Base-by-base conservation (phyloP, 1,284 basidiomycete genomes). In the Leccinum huronense region DNA sequence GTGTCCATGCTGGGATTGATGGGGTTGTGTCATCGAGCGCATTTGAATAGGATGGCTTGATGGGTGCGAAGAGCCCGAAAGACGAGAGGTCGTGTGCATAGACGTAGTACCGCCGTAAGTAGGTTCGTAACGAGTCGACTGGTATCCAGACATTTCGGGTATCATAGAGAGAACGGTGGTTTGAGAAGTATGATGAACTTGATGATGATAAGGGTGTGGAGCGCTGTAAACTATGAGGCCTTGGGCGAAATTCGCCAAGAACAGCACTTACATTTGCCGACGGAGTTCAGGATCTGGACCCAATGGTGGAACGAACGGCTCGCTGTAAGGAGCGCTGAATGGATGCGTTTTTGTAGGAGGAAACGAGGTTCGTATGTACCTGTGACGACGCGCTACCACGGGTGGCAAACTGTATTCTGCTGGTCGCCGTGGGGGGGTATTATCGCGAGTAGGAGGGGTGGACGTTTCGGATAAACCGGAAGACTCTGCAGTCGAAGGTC, bases 401-500 rank as follows among this genome's bases (percentile, higher is more conserved):
- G 84, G 80, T 31, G 86, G 79, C 36, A 86, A 72, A 63, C 78
- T 81, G 62, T 85, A 75, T 65, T 89, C 87, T 61, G 76, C 66
- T 61, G 78, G 5, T 55, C 75, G 78, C 57, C 83, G 80, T 33
- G 87, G 85, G 36, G 88, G 87, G 1, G 85, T 84, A 66, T 77
- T 81, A 63, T 87, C 84, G 58, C 87, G 81, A 31, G 84, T 86
- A 7, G 87, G 86, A 54, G 88, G 87, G 14, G 87, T 86, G 54
- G 86, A 86, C 3, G 81, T 76, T 59, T 86, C 86, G 13, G 86
- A 88, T 27, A 86, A 63, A 23, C 84, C 83, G 6, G 86, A 86
- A 31, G 86, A 88, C 27, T 83, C 83, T 10, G 86, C 85, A 16
- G 88, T 88, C 2, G 86, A 88, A 13, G 86, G 86, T 31, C 85